A percentile compares a stretch with the other conserved stretches of the same genome.
Evolutionary conservation across 805 yeast species (phyloP).

Genomic region (Scheffersomyces lignosus): DNA sequence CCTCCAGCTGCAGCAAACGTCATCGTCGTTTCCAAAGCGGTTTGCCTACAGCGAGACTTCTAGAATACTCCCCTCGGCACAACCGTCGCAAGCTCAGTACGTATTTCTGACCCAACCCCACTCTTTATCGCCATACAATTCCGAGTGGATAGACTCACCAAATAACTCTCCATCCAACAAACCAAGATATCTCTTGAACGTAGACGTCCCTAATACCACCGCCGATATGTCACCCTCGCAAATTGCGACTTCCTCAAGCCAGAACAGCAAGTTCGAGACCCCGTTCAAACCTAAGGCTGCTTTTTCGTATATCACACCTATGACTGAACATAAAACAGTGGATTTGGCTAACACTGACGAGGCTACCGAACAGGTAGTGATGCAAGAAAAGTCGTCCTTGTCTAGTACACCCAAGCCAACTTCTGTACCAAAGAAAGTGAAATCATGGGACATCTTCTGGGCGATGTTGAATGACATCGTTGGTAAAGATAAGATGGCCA

Average conservation of each 20-base stretch:
- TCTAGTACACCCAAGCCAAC: neutral
- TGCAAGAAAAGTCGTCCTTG: neutral
- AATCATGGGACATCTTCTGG: conserved; percentile 48
- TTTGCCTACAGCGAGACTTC: too few species aligned
- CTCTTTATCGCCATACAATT: conserved; percentile 3
- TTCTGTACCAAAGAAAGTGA: conserved; percentile 12
- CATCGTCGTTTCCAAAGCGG: too few species aligned
- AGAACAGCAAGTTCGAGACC: neutral
- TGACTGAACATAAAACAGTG: neutral
- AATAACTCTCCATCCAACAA: conserved; percentile 4
- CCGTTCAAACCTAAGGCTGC: neutral
- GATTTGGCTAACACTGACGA: neutral
- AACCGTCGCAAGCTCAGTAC: too few species aligned
- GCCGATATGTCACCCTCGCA: neutral
- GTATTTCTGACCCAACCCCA: conserved; percentile 2
- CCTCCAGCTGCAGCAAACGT: too few species aligned
- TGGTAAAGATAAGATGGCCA: conserved; percentile 74
- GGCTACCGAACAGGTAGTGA: neutral
- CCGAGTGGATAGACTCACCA: conserved; percentile 8
- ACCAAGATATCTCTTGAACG: neutral
- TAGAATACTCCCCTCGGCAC: too few species aligned
- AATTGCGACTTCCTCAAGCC: neutral
- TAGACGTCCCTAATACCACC: too few species aligned
- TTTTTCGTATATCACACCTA: neutral
- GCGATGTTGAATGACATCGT: conserved; percentile 53